A percentile compares a stretch with the other conserved stretches of the same genome.
Conservation (phyloP, 2,329 filamentous ascomycete species). For the Colletotrichum gigasporum region DNA sequence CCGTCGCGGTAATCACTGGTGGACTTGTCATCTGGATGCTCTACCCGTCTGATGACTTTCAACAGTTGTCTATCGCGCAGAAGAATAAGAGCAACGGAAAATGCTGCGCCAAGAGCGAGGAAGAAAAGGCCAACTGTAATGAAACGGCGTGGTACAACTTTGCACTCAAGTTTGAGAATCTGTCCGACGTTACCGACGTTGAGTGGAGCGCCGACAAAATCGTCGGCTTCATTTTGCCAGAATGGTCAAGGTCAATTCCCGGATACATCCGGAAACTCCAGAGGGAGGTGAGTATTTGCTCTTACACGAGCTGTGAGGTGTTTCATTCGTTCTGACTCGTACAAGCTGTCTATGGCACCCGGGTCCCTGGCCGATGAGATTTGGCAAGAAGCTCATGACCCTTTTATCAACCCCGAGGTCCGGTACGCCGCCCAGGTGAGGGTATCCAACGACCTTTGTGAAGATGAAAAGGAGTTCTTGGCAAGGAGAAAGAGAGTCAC, state of each 20-base stretch:
- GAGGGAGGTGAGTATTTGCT: constrained; percentile 60
- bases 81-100: constrained; percentile 26
- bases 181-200: constrained; percentile 63
- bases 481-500: constrained; percentile 74
- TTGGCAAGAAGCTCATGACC: constrained; percentile 90
- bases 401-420: constrained; percentile 87
- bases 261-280: constrained; percentile 85
- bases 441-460: constrained; percentile 82
- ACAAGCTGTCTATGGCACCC: constrained; percentile 77
- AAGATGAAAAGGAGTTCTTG: constrained; percentile 82
- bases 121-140: constrained; percentile 33
- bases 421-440: constrained; percentile 82
- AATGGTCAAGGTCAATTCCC: constrained; percentile 83
- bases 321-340: background rate
- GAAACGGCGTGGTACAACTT: constrained; percentile 59
- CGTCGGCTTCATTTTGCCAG: constrained; percentile 78
- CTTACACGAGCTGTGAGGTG: background rate
- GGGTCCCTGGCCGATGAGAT: constrained; percentile 93
- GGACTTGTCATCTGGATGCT: constrained; percentile 54
- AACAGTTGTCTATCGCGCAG: constrained; percentile 40
- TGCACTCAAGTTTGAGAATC: constrained; percentile 56
- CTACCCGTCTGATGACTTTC: constrained; percentile 54
- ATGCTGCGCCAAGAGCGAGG: constrained; percentile 30
- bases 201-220: constrained; percentile 70
- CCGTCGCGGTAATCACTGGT: constrained; percentile 44